Evolutionary conservation across 2,329 filamentous ascomycete genomes (phyloP).

Genomic region (Hyphodiscus sp.): DNA sequence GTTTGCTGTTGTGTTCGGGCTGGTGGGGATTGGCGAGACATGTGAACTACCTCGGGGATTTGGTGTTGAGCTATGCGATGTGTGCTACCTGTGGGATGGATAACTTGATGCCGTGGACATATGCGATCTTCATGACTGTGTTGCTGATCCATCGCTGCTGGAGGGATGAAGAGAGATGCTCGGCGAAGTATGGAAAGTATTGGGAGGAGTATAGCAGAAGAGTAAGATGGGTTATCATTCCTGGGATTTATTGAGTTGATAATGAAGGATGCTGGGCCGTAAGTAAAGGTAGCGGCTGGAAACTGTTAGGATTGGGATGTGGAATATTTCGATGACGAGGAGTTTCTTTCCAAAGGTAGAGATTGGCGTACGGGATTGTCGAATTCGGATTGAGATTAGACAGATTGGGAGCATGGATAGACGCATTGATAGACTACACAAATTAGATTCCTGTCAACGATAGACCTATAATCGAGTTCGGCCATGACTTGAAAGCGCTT

Average conservation of each 20-base stretch:
- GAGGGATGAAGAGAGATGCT: constrained; percentile 39
- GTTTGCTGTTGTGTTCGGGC: constrained; percentile 34
- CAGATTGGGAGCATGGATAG: not conserved
- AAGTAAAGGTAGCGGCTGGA: no score
- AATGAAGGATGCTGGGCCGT: not conserved
- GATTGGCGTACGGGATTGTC: not conserved
- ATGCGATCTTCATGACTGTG: constrained; percentile 39
- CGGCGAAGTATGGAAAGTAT: constrained; percentile 37
- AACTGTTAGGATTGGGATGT: no score
- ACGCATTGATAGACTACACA: not conserved
- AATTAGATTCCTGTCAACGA: no score
- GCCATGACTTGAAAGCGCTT: no score
- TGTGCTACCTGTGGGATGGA: constrained; percentile 36
- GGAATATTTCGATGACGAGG: no score
- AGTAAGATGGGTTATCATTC: constrained; percentile 39
- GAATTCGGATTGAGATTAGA: not conserved
- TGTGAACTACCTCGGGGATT: constrained; percentile 36
- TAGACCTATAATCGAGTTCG: no score
- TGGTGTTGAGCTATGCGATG: constrained; percentile 35
- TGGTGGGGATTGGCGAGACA: constrained; percentile 38
- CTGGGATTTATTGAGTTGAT: constrained; percentile 33
- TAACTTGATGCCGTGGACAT: constrained; percentile 38
- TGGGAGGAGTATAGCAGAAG: constrained; percentile 39
- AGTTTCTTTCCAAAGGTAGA: not conserved
- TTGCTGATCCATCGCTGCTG: constrained; percentile 40